Percentiles rank a stretch among this genome's conserved stretches.
Evolutionary conservation across 768 basidiomycete species (phyloP).

Genomic region (Suillus fuscotomentosus): DNA sequence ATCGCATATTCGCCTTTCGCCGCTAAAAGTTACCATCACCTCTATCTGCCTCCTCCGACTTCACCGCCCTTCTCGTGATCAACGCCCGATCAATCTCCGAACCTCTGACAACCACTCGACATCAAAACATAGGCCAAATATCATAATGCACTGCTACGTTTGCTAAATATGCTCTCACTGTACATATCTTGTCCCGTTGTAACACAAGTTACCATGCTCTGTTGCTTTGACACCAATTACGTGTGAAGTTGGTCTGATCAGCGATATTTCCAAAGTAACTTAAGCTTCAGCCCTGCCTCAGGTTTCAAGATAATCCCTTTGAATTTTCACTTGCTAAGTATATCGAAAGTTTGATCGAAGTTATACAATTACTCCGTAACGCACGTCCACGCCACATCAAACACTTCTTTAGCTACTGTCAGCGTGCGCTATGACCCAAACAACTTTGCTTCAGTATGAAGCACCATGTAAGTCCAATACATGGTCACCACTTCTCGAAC

Average conservation of each 20-base stretch:
- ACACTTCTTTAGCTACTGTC: conserved; percentile 1
- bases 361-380: background rate
- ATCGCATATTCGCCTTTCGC: conserved; percentile 22
- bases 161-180: conserved; percentile 24
- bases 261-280: background rate
- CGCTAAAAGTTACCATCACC: conserved; percentile 14
- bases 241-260: background rate
- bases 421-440: conserved; percentile 55
- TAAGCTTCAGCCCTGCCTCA: too few relatives aligned
- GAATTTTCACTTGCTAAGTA: conserved; percentile 1
- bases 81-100: conserved; percentile 20
- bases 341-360: conserved; percentile 2
- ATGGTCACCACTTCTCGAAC: background rate
- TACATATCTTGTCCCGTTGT: conserved; percentile 30
- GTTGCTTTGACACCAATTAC: conserved; percentile 14
- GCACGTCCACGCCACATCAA: conserved; percentile 21
- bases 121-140: conserved; percentile 15
- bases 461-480: conserved; percentile 66
- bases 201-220: conserved; percentile 15
- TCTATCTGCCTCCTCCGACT: conserved; percentile 13
- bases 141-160: conserved; percentile 20
- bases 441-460: conserved; percentile 77
- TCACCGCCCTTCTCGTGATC: conserved; percentile 11
- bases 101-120: conserved; percentile 16
- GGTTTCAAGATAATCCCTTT: background rate